Percentiles rank a stretch among this genome's conserved stretches.
phyloP scores from a whole-genome alignment of 202 grass and related monocot genomes.

The Carex arenaria region DNA sequence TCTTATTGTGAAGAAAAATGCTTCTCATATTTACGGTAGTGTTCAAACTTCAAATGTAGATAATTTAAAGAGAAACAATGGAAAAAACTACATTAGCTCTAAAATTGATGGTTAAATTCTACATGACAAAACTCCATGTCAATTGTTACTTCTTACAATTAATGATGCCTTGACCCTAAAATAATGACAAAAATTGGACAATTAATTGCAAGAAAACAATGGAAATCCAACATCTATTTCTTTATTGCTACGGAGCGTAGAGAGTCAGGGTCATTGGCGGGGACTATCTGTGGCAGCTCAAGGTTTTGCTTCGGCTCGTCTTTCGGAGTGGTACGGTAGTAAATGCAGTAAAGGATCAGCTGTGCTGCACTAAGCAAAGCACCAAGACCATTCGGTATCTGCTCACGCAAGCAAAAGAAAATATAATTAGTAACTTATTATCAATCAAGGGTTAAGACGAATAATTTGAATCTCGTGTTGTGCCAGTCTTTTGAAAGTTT shows the following conservation, averaged over 20 bases:
- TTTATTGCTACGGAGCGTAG: neutral
- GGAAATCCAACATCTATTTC: neutral
- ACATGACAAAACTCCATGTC: neutral
- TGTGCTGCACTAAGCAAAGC: conserved; percentile 33
- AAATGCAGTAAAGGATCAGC: conserved; percentile 7
- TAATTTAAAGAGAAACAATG: neutral
- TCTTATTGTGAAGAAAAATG: too few species aligned
- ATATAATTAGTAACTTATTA: neutral
- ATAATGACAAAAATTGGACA: neutral
- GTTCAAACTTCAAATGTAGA: conserved; percentile 7
- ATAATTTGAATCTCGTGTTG: neutral
- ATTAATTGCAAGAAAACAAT: neutral
- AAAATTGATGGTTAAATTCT: neutral
- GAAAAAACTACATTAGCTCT: neutral
- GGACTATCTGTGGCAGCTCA: neutral
- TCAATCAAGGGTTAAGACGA: neutral
- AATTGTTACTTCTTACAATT: neutral
- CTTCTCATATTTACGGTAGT: too few species aligned
- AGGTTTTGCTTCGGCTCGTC: neutral
- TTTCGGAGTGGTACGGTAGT: neutral
- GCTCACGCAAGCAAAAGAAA: neutral
- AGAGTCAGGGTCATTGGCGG: neutral
- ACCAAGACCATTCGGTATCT: conserved; percentile 70
- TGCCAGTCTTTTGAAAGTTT: neutral
- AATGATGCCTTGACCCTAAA: neutral